Evolutionary conservation across 129 eudicot species (phyloP), one percentile per base, ranked within the genome.

Genomic region (Lonicera japonica): DNA sequence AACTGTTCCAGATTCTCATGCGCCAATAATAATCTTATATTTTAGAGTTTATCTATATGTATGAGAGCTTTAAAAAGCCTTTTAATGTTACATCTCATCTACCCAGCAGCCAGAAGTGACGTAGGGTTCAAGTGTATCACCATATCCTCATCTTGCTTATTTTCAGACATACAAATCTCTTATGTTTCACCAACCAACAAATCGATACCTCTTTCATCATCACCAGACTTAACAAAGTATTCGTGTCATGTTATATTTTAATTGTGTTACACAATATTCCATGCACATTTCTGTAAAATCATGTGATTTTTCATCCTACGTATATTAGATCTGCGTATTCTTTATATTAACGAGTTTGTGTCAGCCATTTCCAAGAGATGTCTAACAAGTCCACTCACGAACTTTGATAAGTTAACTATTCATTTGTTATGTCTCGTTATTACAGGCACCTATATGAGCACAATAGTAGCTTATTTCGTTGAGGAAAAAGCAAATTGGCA

Each of bases 11-110:
- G 56, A 43, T 18, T 46, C 63, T 41, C 55, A 25, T 67, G 20
- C 24, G 55, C 61, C 34, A 41, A 77, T 67, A 56, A 70, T 71
- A 66, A 36, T 73, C 73, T 79, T 54, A 65, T 23, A 63, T 68
- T 4, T 61, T 14, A 5, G 14, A 61, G 18, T 11, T 29, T 61
- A 15, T 12, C n/a, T n/a, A n/a, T n/a, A n/a, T n/a, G n/a, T 17
- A 29, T 2, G 36, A 29, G 36, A 29, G 36, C 36, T 29, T 29
- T 29, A 2, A 29, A 1, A 29, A 29, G 36, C 36, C 36, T 29
- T n/a, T 29, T 29, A 29, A 41, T 66, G 77, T 61, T 45, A 5
- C 67, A 70, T 79, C 71, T 71, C 68, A 61, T 71, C 72, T 69
- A 70, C 58, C 71, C 50, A 29, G 24, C 85, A 61, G 67, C 83